These are phyloP conservation scores for Lichtheimia hyalospora DNA, from an alignment of 371 early-diverging fungal genomes.

Conservation along the genomic window DNA sequence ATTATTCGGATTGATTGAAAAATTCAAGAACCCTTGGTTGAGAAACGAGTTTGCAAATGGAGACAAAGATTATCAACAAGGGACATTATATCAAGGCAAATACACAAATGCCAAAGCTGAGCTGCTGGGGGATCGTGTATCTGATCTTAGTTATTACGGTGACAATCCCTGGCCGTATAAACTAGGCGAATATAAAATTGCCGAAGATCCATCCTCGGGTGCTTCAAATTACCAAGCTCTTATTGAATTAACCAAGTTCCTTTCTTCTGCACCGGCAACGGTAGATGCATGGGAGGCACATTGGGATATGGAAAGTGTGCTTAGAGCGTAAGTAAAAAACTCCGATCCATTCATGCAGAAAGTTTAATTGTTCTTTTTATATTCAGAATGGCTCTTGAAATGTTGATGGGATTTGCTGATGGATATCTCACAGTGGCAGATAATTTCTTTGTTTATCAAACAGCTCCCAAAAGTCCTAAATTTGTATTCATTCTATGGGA, in stretches of 20 bases:
- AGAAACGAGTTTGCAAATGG: slow-evolving; percentile 29
- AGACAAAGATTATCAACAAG: slow-evolving; percentile 31
- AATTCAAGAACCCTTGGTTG: slow-evolving; percentile 35
- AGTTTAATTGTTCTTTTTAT: background rate
- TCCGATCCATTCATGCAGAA: background rate
- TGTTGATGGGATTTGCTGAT: slow-evolving; percentile 34
- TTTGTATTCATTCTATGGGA: slow-evolving; percentile 36
- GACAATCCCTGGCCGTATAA: slow-evolving; percentile 21
- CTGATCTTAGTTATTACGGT: slow-evolving; percentile 24
- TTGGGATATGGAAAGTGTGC: slow-evolving; percentile 30
- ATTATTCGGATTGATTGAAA: slow-evolving; percentile 37
- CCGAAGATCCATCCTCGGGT: slow-evolving; percentile 19
- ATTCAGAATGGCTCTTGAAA: slow-evolving; percentile 34
- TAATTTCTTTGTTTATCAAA: slow-evolving; percentile 34
- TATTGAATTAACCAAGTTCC: slow-evolving; percentile 31
- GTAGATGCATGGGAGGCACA: slow-evolving; percentile 27
- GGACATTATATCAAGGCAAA: slow-evolving; percentile 26
- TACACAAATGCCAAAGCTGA: background rate
- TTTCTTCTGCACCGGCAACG: slow-evolving; percentile 21
- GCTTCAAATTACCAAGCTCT: slow-evolving; percentile 11
- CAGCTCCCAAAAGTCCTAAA: background rate
- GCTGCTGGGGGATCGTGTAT: background rate
- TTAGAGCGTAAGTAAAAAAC: slow-evolving; percentile 30
- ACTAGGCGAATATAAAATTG: slow-evolving; percentile 22
- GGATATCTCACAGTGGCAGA: slow-evolving; percentile 33